phyloP scores from a whole-genome alignment of 225 moss, liverwort and hornwort species.

The Physcomitrium patens region DNA sequence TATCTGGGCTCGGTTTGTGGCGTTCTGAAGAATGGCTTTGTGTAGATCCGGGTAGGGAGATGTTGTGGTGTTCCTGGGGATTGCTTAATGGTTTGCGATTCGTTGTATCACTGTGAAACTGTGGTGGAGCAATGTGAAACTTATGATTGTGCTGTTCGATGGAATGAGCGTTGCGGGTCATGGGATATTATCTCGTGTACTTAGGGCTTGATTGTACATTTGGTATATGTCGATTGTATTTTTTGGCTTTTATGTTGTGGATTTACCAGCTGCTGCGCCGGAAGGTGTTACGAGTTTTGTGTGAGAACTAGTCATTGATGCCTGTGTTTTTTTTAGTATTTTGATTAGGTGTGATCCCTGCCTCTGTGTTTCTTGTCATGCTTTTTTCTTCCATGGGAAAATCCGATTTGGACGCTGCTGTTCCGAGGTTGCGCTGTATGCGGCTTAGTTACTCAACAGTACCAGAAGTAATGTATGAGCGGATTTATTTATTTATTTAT shows the following conservation, averaged over 20 bases:
- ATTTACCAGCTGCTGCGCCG: not conserved
- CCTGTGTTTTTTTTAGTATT: not conserved
- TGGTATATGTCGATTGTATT: too few relatives aligned
- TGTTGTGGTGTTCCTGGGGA: not conserved
- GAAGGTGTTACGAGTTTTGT: not conserved
- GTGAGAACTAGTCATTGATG: not conserved
- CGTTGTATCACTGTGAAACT: not conserved
- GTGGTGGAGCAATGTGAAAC: not conserved
- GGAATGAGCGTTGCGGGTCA: not conserved
- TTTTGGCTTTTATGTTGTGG: not conserved
- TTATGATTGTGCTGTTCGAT: not conserved
- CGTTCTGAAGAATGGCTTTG: not conserved
- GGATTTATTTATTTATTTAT: too few relatives aligned
- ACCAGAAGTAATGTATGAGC: not conserved
- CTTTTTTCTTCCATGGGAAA: not conserved
- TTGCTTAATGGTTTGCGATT: not conserved
- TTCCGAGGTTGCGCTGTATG: not conserved
- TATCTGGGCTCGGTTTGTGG: not conserved
- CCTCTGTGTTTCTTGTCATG: not conserved
- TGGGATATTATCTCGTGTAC: not conserved
- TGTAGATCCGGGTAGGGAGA: not conserved
- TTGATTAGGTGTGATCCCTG: conserved; percentile 11
- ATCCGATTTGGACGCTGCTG: not conserved
- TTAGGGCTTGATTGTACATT: not conserved
- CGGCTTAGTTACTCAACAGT: not conserved